Base-by-base conservation (phyloP, 1,284 basidiomycete species). In the Irpex rosettiformis region DNA sequence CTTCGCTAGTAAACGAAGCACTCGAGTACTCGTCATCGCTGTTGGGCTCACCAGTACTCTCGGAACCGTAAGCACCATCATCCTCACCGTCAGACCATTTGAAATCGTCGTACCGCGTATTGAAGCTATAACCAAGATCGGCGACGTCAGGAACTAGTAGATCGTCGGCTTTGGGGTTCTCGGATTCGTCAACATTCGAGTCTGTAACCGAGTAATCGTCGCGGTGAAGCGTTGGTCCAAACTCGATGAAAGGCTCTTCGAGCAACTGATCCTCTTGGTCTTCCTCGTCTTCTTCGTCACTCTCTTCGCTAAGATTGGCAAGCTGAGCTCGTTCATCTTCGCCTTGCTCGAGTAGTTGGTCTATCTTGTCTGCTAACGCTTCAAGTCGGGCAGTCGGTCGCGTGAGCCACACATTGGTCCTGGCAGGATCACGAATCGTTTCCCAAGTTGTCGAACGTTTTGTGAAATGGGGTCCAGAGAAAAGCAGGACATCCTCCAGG, bases 401-500 rank as follows among this genome's bases (percentile, higher is more conserved):
- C 21, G 47, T 48, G 7, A 48, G 10, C 47, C 47, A 48, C 21
- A 4, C 25, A 3, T 10, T 11, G 3, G 47, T 11, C 25, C 47
- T 22, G 10, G 21, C 10, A 11, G 25, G 21, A 22, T 48, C 47
- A 11, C 25, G 47, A 27, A 48, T 48, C 7, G 47, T 48, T 18
- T 48, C 47, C 47, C 47, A 48, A 11, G 11, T 48, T 18, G 10
- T 22, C 47, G 21, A 22, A 10, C 21, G 21, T 11, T 10, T 18
- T 4, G 21, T 48, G 47, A 27, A 48, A 22, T 30, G 22, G 11
- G 10, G 18, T 1, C 28, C 28, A 18, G 51, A 51, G 28, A 67
- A 73, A 2, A 70, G 10, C 8, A 72, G 37, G 0, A 65, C 67
- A 29, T 75, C 73, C 54, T 74, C 74, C 21, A 75, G 60, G 1